phyloP scores from a whole-genome alignment of 2,329 filamentous ascomycete genomes.

The Monilinia vaccinii-corymbosi region DNA sequence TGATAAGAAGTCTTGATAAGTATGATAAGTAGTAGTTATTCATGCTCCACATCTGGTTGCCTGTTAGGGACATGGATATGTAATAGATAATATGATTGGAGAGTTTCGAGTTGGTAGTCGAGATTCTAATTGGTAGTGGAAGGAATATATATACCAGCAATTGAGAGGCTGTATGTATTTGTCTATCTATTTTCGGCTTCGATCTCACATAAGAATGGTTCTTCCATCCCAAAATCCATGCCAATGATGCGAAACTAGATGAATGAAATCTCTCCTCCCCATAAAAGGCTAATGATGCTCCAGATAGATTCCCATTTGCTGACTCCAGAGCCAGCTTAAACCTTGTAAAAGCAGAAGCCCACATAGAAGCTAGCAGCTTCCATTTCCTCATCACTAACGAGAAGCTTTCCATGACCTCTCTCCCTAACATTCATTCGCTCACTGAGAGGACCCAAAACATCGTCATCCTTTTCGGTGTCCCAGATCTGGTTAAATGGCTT shows the following conservation, averaged over 20 bases:
- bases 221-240: neutral
- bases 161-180: neutral
- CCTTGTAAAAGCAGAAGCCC: slow-evolving; percentile 96
- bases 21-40: too few species aligned
- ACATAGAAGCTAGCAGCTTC: slow-evolving; percentile 89
- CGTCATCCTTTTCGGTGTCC: slow-evolving; percentile 82
- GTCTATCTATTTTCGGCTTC: neutral
- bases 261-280: neutral
- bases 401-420: slow-evolving; percentile 51
- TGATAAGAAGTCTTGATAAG: too few species aligned
- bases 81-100: neutral
- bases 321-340: slow-evolving; percentile 37
- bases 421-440: slow-evolving; percentile 93
- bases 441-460: slow-evolving; percentile 70
- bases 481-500: slow-evolving; percentile 87
- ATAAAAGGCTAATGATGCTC: neutral
- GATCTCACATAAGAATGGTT: neutral
- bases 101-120: neutral
- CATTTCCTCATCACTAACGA: slow-evolving; percentile 79
- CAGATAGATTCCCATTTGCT: neutral
- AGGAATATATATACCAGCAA: neutral
- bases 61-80: neutral
- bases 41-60: neutral
- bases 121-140: too few species aligned
- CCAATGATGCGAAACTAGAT: neutral